phyloP scores from a whole-genome alignment of 371 early-diverging fungal species.

The Scutellospora calospora region DNA sequence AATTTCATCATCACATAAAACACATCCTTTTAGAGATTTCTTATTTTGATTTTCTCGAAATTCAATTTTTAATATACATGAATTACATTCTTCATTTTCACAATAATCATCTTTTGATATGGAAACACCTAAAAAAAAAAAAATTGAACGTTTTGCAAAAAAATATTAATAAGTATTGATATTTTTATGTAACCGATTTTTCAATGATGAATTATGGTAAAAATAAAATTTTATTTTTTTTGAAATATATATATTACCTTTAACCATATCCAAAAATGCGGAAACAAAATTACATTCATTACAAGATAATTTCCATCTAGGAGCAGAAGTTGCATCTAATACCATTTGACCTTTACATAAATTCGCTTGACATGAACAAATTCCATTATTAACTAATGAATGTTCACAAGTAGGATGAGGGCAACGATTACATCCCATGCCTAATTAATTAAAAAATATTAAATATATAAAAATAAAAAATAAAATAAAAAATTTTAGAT shows the following conservation, averaged over 20 bases:
- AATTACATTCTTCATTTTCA: slow-evolving; percentile 52
- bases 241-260: slow-evolving; percentile 41
- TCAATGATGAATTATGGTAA: not conserved
- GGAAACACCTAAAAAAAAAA: slow-evolving; percentile 48
- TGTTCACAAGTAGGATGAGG: slow-evolving; percentile 61
- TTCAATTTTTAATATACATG: slow-evolving; percentile 54
- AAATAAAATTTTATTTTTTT: not conserved
- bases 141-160: not conserved
- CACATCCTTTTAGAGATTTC: slow-evolving; percentile 53
- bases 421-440: slow-evolving; percentile 64
- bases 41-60: slow-evolving; percentile 60
- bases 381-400: slow-evolving; percentile 58
- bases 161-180: not conserved
- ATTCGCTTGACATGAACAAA: slow-evolving; percentile 55
- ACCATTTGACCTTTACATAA: slow-evolving; percentile 58
- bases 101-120: slow-evolving; percentile 52
- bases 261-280: slow-evolving; percentile 57
- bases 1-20: slow-evolving; percentile 62
- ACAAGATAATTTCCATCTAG: slow-evolving; percentile 62
- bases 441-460: slow-evolving; percentile 27
- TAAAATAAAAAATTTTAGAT: not conserved
- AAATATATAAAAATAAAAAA: not conserved
- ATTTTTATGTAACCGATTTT: not conserved
- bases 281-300: slow-evolving; percentile 62
- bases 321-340: slow-evolving; percentile 63